Base-by-base conservation (phyloP, 2,329 filamentous ascomycete genomes). In the Colletotrichum tofieldiae region DNA sequence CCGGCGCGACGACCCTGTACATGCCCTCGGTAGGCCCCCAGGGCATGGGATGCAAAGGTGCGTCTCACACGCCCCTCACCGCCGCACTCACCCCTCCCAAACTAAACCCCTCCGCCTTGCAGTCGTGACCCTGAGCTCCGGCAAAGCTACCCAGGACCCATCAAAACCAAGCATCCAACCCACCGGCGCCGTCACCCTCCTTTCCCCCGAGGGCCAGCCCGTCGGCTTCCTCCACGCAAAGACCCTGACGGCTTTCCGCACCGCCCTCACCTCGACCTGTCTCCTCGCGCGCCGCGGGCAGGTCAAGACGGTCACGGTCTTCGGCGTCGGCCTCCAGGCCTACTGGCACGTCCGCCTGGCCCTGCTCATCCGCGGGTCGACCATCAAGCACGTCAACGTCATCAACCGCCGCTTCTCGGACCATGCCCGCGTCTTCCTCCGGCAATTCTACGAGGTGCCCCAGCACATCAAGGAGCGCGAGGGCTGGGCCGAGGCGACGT, bases 271-370 rank as follows among this genome's bases (percentile, higher is more conserved):
- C 1, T 93, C 92, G 5, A 89, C 92, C 65, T 90, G 92, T 35
- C 86, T 94, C 0, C 85, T 94, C 43, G 81, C 83, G 26, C 88
- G 88, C 47, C 93, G 96, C 67, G 85, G 88, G 67, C 88, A 88
- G 37, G 92, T 97, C 52, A 91, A 92, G 78, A 94, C 92, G 18
- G 79, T 98, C 14, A 92, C 93, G 18, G 92, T 97, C 65, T 98
- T 98, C 80, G 96, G 96, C 32, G 92, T 93, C 43, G 96, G 96
- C 56, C 91, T 93, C 76, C 95, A 98, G 84, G 96, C 96, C 16
- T 97, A 96, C 84, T 98, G 95, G 95, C 96, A 98, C 80, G 90
- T 97, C 54, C 92, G 95, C 0, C 88, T 98, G 5, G 92, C 95
- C 0, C 87, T 98, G 14, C 87, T 96, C 74, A 87, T 96, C 61